Base-by-base conservation (phyloP, 2,329 filamentous ascomycete species). In the Talaromyces rugulosus region DNA sequence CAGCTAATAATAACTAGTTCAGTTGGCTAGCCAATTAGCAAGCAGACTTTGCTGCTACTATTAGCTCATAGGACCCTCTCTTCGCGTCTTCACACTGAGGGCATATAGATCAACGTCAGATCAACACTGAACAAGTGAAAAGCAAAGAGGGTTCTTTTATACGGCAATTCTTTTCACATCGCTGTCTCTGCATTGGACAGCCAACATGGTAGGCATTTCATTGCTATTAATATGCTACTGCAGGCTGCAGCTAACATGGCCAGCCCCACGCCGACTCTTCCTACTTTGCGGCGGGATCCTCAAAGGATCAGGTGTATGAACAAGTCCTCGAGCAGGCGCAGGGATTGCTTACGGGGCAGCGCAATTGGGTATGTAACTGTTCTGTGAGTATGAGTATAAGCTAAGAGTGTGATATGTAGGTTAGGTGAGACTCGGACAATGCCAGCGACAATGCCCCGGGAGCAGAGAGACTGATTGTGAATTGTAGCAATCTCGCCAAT, bases 201-300 rank as follows among this genome's bases (percentile, higher is more conserved):
- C 14, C 50, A 52, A 31, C 23, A 52, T 52, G 50, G 50, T 52
- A 31, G 14, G 50, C 42, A 23, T n/a, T 18, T n/a, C 42, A 47
- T 36, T 47, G 7, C n/a, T 18, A 2, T 9, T 44, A 23, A 36
- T 36, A 16, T 47, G 16, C 18, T 18, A 18, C 42, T 47, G 42
- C 42, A 47, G 34, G n/a, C 42, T 47, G 42, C 42, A 47, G 42
- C 42, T 8, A 51, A 40, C 61, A 53, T 57, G 54, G 53, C 51
- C 56, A 81, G 80, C 77, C 77, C 62, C 80, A 81, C 73, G 80
- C 79, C 62, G 78, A 81, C 67, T 72, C 78, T 27, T 77, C 80
- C n/a, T 74, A 75, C 65, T 82, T 81, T 67, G 64, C 70, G 36
- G 64, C 69, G 30, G 71, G 68, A 5, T 56, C 69, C 52, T 74